phyloP scores from a whole-genome alignment of 2,329 filamentous ascomycete genomes.

The Cordyceps javanica region DNA sequence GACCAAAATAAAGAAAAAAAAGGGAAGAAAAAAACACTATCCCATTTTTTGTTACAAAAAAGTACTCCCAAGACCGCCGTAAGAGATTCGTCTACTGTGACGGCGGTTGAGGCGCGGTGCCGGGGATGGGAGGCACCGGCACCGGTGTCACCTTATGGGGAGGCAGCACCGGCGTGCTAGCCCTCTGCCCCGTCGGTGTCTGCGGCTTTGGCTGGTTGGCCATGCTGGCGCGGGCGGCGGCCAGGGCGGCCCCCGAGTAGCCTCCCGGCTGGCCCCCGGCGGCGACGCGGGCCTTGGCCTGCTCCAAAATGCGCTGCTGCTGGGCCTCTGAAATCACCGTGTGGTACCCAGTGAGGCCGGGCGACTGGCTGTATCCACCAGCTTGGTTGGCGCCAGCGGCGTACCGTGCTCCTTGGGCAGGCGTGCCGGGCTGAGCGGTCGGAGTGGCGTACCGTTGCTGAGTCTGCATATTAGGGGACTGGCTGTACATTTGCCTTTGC shows the following conservation, averaged over 20 bases:
- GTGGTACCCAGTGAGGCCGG: slow-evolving; percentile 39
- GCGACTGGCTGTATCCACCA: slow-evolving; percentile 23
- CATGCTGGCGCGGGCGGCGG: slow-evolving; percentile 30
- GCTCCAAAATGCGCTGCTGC: slow-evolving; percentile 45
- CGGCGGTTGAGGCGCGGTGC: slow-evolving; percentile 12
- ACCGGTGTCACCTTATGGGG: slow-evolving; percentile 39
- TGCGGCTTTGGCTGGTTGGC: slow-evolving; percentile 31
- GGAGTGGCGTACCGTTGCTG: slow-evolving; percentile 28
- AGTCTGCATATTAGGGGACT: slow-evolving; percentile 32
- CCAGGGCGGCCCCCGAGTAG: slow-evolving; percentile 32
- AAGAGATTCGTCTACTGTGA: not conserved
- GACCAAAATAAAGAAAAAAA: not conserved
- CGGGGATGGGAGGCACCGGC: slow-evolving; percentile 37
- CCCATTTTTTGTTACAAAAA: slow-evolving; percentile 6
- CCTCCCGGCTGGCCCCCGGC: slow-evolving; percentile 39
- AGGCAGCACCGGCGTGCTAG: slow-evolving; percentile 26
- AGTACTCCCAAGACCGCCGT: not conserved
- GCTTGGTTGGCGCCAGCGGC: slow-evolving; percentile 1
- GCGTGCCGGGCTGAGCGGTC: slow-evolving; percentile 17
- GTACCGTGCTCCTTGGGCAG: slow-evolving; percentile 2
- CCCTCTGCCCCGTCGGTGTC: slow-evolving; percentile 29
- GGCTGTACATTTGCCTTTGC: slow-evolving; percentile 31
- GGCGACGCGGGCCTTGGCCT: slow-evolving; percentile 42
- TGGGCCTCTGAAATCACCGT: slow-evolving; percentile 44
- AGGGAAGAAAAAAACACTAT: not conserved